Evolutionary conservation across 1,139 yeast species (phyloP).

Genomic region (Kurtzmaniella natalensis): DNA sequence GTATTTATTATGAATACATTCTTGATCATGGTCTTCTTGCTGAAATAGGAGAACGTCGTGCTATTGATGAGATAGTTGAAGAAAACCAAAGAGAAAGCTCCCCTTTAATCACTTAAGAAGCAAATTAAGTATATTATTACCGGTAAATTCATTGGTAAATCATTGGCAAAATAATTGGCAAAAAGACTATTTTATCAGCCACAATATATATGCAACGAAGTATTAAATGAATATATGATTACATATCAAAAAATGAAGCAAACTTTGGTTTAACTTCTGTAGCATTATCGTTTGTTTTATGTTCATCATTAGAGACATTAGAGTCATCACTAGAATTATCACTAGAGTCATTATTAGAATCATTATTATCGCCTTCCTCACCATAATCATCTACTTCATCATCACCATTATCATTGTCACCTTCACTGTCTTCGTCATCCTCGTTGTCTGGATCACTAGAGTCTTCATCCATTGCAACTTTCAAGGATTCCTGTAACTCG

Average conservation of each 20-base stretch:
- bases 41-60: slow-evolving; percentile 27
- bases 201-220: neutral
- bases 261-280: slow-evolving; percentile 4
- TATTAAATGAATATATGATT: neutral
- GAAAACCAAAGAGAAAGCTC: slow-evolving; percentile 15
- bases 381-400: neutral
- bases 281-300: slow-evolving; percentile 8
- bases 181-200: too few species aligned
- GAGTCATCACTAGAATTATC: too few species aligned
- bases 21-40: slow-evolving; percentile 24
- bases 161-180: too few species aligned
- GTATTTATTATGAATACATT: slow-evolving; percentile 37
- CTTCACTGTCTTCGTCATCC: neutral
- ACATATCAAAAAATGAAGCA: slow-evolving; percentile 1
- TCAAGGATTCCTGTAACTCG: slow-evolving; percentile 26
- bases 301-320: slow-evolving; percentile 12
- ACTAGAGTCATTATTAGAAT: too few species aligned
- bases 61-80: slow-evolving; percentile 29
- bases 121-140: too few species aligned
- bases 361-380: neutral
- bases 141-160: too few species aligned
- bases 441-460: neutral
- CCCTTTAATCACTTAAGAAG: neutral
- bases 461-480: slow-evolving; percentile 16
- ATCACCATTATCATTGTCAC: too few species aligned